Base-by-base conservation (phyloP, 148 eudicot genomes). In the Beta vulgaris region DNA sequence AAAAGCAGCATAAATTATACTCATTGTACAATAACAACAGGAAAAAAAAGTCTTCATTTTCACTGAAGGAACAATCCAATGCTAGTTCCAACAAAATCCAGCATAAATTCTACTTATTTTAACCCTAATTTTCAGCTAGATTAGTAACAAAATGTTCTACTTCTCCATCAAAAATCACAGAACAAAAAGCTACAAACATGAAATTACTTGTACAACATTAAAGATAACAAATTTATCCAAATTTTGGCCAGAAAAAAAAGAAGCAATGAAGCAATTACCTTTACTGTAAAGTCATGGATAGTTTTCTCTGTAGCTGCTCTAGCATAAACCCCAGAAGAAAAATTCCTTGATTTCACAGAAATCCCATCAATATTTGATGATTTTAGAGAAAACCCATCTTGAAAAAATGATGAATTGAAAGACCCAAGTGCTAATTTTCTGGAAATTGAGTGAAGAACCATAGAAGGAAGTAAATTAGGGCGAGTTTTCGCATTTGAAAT, bases 251-350 rank as follows among this genome's bases (percentile, higher is more conserved):
- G 15, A 21, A 67, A n/a, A 5, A n/a, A 66, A 66, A 3, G 7
- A n/a, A n/a, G n/a, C n/a, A n/a, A n/a, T n/a, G 2, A 69, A 53
- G 42, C 26, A 71, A 29, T 35, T 79, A 94, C 97, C 95, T 91
- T 94, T 6, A 91, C 98, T 54, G 84, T 90, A 79, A 51, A 94
- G 80, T 94, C 98, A 82, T 94, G 84, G 14, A 93, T 39, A 34
- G 87, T 86, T 73, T 91, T 88, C 71, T 81, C 91, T 2, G 98
- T 85, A 53, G 97, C 90, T 54, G 98, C 96, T 77, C 88, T 85
- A 34, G 97, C 91, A 75, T 69, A 60, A 76, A 91, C 79, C 31
- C 68, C 44, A 23, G 73, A 64, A 39, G 80, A 73, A n/a, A 81
- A 84, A 65, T 59, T 71, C 43, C 76, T 82, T 16, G 85, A 73